These are phyloP conservation scores for Suaeda aralocaspica DNA, from an alignment of 148 eudicot species.

Conservation along the genomic window DNA sequence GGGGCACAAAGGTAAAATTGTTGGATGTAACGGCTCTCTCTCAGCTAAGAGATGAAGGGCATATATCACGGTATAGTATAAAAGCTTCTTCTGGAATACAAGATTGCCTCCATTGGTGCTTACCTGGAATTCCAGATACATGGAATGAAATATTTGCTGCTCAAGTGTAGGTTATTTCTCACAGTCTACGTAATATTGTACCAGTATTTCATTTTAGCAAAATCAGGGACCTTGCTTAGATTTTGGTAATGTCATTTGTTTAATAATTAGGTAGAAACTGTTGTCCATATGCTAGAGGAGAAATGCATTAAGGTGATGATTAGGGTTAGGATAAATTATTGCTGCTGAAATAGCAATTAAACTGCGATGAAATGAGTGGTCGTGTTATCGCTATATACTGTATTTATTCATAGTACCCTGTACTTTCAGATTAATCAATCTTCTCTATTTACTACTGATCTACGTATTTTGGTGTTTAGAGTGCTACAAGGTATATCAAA, in stretches of 20 bases:
- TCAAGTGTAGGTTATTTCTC: slow-evolving; percentile 30
- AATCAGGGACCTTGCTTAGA: neutral
- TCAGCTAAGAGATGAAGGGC: slow-evolving; percentile 57
- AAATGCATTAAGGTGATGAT: neutral
- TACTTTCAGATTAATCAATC: slow-evolving; percentile 12
- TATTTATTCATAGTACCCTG: slow-evolving; percentile 4
- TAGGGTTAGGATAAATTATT: slow-evolving; percentile 20
- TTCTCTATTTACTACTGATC: neutral
- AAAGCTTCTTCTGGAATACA: slow-evolving; percentile 40
- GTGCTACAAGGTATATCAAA: too few species aligned
- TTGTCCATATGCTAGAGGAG: slow-evolving; percentile 11
- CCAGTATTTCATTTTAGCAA: neutral
- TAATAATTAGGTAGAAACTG: slow-evolving; percentile 9
- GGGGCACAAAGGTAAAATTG: slow-evolving; percentile 46
- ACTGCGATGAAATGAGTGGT: slow-evolving; percentile 7
- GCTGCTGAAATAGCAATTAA: slow-evolving; percentile 8
- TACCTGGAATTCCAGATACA: slow-evolving; percentile 61
- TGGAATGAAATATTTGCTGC: slow-evolving; percentile 66
- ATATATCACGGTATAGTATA: slow-evolving; percentile 50
- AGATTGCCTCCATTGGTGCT: slow-evolving; percentile 71
- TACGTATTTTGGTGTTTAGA: too few species aligned
- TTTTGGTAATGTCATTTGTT: neutral
- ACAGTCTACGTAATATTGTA: neutral
- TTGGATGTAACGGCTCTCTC: slow-evolving; percentile 58
- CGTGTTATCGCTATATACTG: neutral